A percentile compares a stretch with the other conserved stretches of the same genome.
These are phyloP conservation scores for Cicer chorassanicum DNA, from an alignment of 306 rosid genomes.

Conservation along the genomic window DNA sequence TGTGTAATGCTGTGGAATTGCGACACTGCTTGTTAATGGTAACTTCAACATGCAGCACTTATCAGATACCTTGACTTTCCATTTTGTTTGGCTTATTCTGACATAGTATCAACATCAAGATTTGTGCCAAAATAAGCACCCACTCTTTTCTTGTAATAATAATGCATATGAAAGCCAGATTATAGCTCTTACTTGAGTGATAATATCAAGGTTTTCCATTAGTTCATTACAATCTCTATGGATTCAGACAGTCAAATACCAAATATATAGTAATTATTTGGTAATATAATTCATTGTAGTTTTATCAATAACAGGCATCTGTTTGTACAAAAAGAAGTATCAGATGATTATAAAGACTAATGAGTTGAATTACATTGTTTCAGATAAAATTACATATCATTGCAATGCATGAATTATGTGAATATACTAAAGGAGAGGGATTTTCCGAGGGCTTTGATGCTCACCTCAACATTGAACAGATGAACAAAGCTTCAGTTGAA, in stretches of 20 bases:
- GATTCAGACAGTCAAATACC: constrained; percentile 15
- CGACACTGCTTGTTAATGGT: constrained; percentile 24
- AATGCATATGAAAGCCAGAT: constrained; percentile 6
- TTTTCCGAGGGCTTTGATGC: constrained; percentile 99
- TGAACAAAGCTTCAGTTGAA: constrained; percentile 98
- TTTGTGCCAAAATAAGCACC: constrained; percentile 19
- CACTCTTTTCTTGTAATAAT: constrained; percentile 18
- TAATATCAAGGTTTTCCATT: background rate
- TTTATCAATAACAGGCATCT: constrained; percentile 34
- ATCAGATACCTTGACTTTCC: constrained; percentile 35
- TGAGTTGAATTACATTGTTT: constrained; percentile 49
- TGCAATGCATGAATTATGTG: constrained; percentile 97
- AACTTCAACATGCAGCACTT: constrained; percentile 27
- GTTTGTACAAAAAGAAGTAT: constrained; percentile 39
- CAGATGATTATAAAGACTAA: constrained; percentile 46
- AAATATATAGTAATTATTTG: background rate
- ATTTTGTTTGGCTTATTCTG: constrained; percentile 15
- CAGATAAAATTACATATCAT: constrained; percentile 95
- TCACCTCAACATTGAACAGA: constrained; percentile 98
- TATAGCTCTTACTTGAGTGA: constrained; percentile 28
- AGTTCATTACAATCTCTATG: constrained; percentile 17
- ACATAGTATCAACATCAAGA: constrained; percentile 23
- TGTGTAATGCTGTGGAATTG: constrained; percentile 26
- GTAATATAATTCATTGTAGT: constrained; percentile 5
- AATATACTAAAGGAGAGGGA: constrained; percentile 96